Evolutionary conservation across 441 rosid species (phyloP).

Genomic region (Erodium chrysanthum): DNA sequence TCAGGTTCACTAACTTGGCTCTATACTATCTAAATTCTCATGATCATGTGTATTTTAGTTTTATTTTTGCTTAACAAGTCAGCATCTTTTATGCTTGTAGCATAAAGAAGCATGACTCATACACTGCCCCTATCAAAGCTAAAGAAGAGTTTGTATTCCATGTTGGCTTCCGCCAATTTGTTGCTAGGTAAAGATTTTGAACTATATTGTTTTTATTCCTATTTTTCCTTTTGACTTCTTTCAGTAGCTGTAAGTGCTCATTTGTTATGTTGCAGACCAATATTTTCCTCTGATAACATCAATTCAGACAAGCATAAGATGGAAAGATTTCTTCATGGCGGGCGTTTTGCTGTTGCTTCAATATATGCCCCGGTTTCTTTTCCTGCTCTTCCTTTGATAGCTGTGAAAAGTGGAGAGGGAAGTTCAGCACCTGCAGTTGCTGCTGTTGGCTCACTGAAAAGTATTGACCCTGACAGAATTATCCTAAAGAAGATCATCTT

Average conservation of each 20-base stretch:
- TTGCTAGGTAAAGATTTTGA: slow-evolving; percentile 49
- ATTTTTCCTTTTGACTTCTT: slow-evolving; percentile 7
- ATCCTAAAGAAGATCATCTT: slow-evolving; percentile 74
- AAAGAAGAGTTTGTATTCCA: slow-evolving; percentile 86
- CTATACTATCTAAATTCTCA: slow-evolving; percentile 14
- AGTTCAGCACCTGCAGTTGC: slow-evolving; percentile 46
- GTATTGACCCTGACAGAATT: slow-evolving; percentile 72
- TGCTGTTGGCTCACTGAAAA: slow-evolving; percentile 82
- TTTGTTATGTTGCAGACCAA: slow-evolving; percentile 46
- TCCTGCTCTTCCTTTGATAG: slow-evolving; percentile 76
- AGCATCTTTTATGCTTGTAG: slow-evolving; percentile 31
- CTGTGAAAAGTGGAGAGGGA: slow-evolving; percentile 45
- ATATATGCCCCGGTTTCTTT: slow-evolving; percentile 82
- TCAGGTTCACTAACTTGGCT: slow-evolving; percentile 43
- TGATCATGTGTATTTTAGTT: slow-evolving; percentile 6
- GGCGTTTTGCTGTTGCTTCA: slow-evolving; percentile 69
- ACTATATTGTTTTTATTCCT: not conserved
- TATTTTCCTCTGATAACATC: slow-evolving; percentile 66
- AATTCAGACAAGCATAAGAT: slow-evolving; percentile 84
- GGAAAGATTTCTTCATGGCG: slow-evolving; percentile 89
- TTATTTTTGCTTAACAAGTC: slow-evolving; percentile 15
- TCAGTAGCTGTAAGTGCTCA: slow-evolving; percentile 10
- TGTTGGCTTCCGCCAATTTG: slow-evolving; percentile 89
- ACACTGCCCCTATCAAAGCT: slow-evolving; percentile 67
- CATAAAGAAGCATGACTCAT: slow-evolving; percentile 68